These are phyloP conservation scores for Achaetomiella virescens DNA, from an alignment of 495 filamentous ascomycete species.

Conservation along the genomic window DNA sequence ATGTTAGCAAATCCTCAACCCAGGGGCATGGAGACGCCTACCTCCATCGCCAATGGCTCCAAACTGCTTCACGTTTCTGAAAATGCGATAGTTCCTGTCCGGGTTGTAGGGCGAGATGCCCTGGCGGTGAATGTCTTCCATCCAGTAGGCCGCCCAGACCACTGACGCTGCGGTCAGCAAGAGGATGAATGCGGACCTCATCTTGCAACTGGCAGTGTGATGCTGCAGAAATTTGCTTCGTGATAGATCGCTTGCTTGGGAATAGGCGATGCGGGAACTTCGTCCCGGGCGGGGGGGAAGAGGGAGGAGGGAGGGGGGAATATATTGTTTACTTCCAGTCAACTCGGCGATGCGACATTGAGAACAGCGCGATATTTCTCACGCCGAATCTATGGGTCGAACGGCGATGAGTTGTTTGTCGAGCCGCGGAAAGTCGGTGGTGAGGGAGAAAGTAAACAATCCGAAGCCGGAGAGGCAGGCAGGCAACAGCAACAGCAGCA, in stretches of 20 bases:
- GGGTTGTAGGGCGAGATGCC: constrained; percentile 38
- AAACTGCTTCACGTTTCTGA: constrained; percentile 77
- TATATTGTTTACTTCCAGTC: too few relatives aligned
- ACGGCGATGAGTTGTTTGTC: too few relatives aligned
- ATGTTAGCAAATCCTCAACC: background rate
- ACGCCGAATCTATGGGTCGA: too few relatives aligned
- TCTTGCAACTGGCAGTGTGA: background rate
- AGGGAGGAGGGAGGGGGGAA: too few relatives aligned
- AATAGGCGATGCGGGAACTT: background rate
- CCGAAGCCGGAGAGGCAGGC: too few relatives aligned
- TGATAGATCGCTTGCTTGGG: background rate
- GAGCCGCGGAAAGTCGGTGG: too few relatives aligned
- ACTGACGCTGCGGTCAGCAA: constrained; percentile 9
- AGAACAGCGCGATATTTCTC: too few relatives aligned
- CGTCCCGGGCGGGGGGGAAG: too few relatives aligned
- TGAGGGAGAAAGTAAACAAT: too few relatives aligned
- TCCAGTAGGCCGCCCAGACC: constrained; percentile 26
- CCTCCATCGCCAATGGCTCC: constrained; percentile 69
- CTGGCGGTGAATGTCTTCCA: constrained; percentile 35
- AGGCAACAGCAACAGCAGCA: too few relatives aligned
- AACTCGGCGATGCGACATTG: too few relatives aligned
- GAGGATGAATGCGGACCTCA: constrained; percentile 11
- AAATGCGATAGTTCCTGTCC: constrained; percentile 54
- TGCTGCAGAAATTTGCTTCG: background rate
- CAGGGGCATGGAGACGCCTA: background rate